phyloP scores from a whole-genome alignment of 2,329 filamentous ascomycete genomes.

The Nemania sp. region DNA sequence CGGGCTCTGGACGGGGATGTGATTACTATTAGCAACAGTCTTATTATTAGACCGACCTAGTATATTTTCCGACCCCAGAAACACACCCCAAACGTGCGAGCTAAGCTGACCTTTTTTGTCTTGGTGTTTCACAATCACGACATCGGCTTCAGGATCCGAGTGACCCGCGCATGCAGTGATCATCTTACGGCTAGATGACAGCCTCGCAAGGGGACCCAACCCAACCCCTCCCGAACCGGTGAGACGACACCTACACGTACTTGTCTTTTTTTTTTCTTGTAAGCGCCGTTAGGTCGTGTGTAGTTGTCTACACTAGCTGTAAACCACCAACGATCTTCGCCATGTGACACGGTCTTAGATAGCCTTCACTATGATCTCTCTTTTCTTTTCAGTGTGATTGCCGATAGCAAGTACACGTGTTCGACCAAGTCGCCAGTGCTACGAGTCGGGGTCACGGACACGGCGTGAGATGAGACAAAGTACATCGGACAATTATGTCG shows the following conservation, averaged over 20 bases:
- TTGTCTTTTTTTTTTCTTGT: slow-evolving; percentile 2
- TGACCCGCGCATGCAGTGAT: slow-evolving; percentile 27
- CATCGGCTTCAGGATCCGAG: slow-evolving; percentile 29
- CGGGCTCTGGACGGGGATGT: not conserved
- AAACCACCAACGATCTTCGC: too few species aligned
- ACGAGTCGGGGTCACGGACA: slow-evolving; percentile 11
- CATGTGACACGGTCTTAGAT: not conserved
- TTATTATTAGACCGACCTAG: slow-evolving; percentile 15
- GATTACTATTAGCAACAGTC: not conserved
- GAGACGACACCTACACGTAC: slow-evolving; percentile 9
- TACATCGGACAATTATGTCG: not conserved
- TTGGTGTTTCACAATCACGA: slow-evolving; percentile 25
- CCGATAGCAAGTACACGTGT: slow-evolving; percentile 12
- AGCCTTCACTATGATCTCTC: not conserved
- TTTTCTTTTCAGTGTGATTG: not conserved
- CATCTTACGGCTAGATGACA: slow-evolving; percentile 23
- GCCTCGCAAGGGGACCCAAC: slow-evolving; percentile 19
- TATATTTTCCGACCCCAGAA: slow-evolving; percentile 13
- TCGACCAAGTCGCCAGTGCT: slow-evolving; percentile 4
- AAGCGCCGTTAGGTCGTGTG: slow-evolving; percentile 5
- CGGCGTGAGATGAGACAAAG: slow-evolving; percentile 9
- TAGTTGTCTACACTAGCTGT: not conserved
- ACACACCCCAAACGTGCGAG: slow-evolving; percentile 17
- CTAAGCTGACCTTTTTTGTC: slow-evolving; percentile 13
- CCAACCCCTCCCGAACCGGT: slow-evolving; percentile 18